Evolutionary conservation across 306 rosid genomes (phyloP).

Genomic region (Geum urbanum): DNA sequence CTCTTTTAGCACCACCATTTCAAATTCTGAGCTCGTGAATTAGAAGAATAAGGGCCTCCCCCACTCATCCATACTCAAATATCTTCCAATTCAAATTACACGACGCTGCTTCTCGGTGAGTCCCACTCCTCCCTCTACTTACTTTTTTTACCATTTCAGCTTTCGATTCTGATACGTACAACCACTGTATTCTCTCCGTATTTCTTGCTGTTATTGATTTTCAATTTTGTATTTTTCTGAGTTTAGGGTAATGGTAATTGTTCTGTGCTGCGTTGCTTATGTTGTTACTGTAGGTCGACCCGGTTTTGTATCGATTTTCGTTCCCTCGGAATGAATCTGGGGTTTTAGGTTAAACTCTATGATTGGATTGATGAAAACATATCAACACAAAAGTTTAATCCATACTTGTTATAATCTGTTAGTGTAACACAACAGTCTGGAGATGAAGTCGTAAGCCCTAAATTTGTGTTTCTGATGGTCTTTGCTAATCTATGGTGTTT

Average conservation of each 20-base stretch:
- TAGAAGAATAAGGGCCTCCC: background rate
- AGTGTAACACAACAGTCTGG: too few species aligned
- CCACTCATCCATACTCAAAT: background rate
- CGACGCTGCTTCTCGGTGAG: constrained; percentile 28
- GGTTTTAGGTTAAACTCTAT: constrained; percentile 13
- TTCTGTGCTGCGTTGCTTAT: background rate
- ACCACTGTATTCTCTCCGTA: background rate
- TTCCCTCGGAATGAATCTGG: constrained; percentile 9
- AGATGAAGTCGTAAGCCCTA: too few species aligned
- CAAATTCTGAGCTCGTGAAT: too few species aligned
- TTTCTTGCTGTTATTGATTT: background rate
- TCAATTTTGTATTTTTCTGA: background rate
- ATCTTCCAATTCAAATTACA: constrained; percentile 3
- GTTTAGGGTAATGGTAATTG: background rate
- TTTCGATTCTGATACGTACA: background rate
- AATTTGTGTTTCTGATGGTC: too few species aligned
- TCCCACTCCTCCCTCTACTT: constrained; percentile 1
- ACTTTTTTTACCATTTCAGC: background rate
- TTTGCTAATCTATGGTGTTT: too few species aligned
- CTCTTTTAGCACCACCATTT: background rate
- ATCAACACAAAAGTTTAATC: too few species aligned
- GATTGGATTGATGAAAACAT: background rate
- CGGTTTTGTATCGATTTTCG: background rate
- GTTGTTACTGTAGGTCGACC: background rate
- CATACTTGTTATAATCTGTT: too few species aligned